Evolutionary conservation across 441 rosid species (phyloP), one percentile per base, ranked within the genome.

Genomic region (Pelargonium citronellum): DNA sequence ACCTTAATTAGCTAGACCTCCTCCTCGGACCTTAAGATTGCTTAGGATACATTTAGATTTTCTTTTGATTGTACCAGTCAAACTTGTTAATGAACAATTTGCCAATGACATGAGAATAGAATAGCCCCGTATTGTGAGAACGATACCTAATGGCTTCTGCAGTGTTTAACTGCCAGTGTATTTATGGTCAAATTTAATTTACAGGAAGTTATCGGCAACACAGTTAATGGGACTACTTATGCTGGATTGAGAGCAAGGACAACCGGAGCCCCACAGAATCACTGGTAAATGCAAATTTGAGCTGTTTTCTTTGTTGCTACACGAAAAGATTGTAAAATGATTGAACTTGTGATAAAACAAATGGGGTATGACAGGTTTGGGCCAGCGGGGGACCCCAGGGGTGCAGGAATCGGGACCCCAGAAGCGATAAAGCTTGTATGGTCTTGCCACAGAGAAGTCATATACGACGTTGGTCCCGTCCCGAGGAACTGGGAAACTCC

Each of bases 211-310:
- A 81, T 95, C 4, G 99, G 97, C 64, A 85, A 91, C 62, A 37
- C 99, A 0, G 96, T 95, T 60, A 95, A 95, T 71, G 97, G 99
- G 10, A 95, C 99, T 22, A 91, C 96, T 7, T 95, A 95, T 78
- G 97, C 97, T 53, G 99, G 99, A 73, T 67, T 91, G 69, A 87
- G 99, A 85, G 96, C 92, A 75, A 83, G 99, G 78, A 95, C 99
- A 57, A 95, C 97, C 0, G 99, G 99, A 69, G 99, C 97, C 67
- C 99, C 97, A 9, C 99, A 95, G 85, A 91, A 95, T 79, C 99
- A 95, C 75, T 95, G 99, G 99, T 91, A 73, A 44, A 85, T 46
- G 11, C 44, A 51, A 37, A 60, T 30, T 19, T 43, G 20, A 44
- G 15, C 0, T 3, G 3, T 7, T 34, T 7, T 17, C 62, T 17